Conservation (phyloP, 208 protist species). For the Wallacemonas sp. region DNA sequence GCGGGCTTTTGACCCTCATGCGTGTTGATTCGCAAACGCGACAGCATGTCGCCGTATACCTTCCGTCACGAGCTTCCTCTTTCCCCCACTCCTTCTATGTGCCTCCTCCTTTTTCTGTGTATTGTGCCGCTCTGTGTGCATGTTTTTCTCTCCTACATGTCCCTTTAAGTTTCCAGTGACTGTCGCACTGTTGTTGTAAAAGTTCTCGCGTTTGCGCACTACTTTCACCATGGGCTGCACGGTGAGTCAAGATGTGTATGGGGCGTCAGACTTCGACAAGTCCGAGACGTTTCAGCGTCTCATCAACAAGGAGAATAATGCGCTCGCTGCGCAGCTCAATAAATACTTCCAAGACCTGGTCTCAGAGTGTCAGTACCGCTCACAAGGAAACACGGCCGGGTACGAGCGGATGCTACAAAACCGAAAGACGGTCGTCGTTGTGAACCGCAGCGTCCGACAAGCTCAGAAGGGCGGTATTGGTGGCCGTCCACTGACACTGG, state of each 20-base stretch:
- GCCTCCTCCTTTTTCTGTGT: too few relatives aligned
- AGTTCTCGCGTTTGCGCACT: too few relatives aligned
- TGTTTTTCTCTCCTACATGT: too few relatives aligned
- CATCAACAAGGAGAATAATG: constrained; percentile 18
- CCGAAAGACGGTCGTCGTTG: constrained; percentile 14
- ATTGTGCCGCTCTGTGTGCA: too few relatives aligned
- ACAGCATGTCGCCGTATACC: too few relatives aligned
- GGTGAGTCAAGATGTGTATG: constrained; percentile 19
- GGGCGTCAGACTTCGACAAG: constrained; percentile 21
- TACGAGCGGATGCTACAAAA: constrained; percentile 26
- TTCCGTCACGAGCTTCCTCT: too few relatives aligned
- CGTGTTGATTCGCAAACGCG: too few relatives aligned
- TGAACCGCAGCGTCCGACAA: constrained; percentile 19
- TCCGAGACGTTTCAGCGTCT: constrained; percentile 24
- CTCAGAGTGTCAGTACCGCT: constrained; percentile 29
- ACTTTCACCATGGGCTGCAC: constrained; percentile 17
- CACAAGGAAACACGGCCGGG: constrained; percentile 20
- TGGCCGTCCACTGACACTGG: constrained; percentile 24
- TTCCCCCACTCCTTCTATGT: too few relatives aligned
- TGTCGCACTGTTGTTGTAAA: too few relatives aligned
- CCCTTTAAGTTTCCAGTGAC: too few relatives aligned
- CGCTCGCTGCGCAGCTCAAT: constrained; percentile 22
- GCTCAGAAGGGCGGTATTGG: constrained; percentile 21
- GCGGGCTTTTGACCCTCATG: too few relatives aligned
- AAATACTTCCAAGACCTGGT: constrained; percentile 25